Evolutionary conservation across 192 early-diverging fungal species (phyloP).

Genomic region (Spizellomyces punctatus): DNA sequence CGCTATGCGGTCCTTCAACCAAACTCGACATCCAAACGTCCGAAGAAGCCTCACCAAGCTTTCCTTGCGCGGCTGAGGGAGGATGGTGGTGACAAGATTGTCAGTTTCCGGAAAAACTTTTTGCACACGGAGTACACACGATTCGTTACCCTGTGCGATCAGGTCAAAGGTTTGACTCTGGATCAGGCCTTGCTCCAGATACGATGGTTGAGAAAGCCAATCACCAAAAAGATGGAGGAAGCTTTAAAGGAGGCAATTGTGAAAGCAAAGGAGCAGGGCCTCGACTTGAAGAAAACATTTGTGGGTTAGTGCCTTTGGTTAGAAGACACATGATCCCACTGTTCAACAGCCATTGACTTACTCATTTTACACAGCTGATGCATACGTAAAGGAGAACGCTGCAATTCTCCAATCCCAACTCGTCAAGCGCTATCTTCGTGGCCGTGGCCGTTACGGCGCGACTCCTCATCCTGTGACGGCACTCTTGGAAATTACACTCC

Average conservation of each 20-base stretch:
- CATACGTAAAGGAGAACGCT: slow-evolving; percentile 38
- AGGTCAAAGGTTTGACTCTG: slow-evolving; percentile 46
- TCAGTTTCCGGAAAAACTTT: slow-evolving; percentile 31
- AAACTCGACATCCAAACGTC: background rate
- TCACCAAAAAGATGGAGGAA: slow-evolving; percentile 33
- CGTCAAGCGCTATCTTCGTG: slow-evolving; percentile 37
- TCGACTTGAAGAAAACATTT: slow-evolving; percentile 50
- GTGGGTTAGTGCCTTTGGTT: slow-evolving; percentile 37
- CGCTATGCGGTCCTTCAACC: slow-evolving; percentile 2
- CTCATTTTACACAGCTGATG: slow-evolving; percentile 41
- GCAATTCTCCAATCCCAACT: slow-evolving; percentile 39
- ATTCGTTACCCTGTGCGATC: slow-evolving; percentile 40
- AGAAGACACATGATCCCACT: background rate
- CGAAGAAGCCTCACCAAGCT: slow-evolving; percentile 21
- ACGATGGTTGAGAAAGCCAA: slow-evolving; percentile 39
- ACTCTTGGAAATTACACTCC: slow-evolving; percentile 47
- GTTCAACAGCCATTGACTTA: background rate
- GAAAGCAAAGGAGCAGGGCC: slow-evolving; percentile 41
- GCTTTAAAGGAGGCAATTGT: slow-evolving; percentile 42
- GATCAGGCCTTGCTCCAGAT: slow-evolving; percentile 46
- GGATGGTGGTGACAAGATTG: slow-evolving; percentile 51
- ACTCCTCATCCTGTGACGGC: slow-evolving; percentile 43
- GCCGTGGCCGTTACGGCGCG: slow-evolving; percentile 54
- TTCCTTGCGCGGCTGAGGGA: slow-evolving; percentile 34
- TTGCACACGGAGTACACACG: slow-evolving; percentile 49